phyloP scores from a whole-genome alignment of 345 rosid species.

The Hibiscus syriacus region DNA sequence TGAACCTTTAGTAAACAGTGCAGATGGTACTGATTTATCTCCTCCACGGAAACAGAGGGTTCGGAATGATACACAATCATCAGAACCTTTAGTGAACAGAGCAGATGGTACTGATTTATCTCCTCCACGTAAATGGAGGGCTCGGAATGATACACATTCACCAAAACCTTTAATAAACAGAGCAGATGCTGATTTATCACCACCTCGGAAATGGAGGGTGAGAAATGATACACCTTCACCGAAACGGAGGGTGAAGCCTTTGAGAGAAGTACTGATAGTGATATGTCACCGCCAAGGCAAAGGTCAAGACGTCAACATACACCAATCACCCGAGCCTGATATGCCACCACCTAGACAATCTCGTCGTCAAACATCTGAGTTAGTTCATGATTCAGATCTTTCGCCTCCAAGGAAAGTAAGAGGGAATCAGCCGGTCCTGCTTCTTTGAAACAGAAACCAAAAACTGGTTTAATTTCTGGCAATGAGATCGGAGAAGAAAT shows the following conservation, averaged over 20 bases:
- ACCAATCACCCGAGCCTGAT: constrained; percentile 29
- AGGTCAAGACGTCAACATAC: not conserved
- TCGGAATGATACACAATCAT: constrained; percentile 30
- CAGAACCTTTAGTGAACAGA: constrained; percentile 16
- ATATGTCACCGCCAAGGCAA: constrained; percentile 8
- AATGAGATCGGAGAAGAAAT: constrained; percentile 51
- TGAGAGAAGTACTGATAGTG: constrained; percentile 2
- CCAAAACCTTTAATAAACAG: not conserved
- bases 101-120: constrained; percentile 34
- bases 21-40: constrained; percentile 19
- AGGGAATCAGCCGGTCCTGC: constrained; percentile 29
- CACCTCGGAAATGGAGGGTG: constrained; percentile 20
- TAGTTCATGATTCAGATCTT: constrained; percentile 25
- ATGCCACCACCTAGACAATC: constrained; percentile 18
- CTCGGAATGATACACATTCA: not conserved
- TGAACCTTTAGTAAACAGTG: too few relatives aligned
- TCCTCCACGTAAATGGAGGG: constrained; percentile 18
- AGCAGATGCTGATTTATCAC: constrained; percentile 35
- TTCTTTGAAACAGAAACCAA: constrained; percentile 32
- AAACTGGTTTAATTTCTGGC: constrained; percentile 69
- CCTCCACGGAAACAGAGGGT: constrained; percentile 33
- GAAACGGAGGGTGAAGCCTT: not conserved
- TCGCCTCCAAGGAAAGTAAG: constrained; percentile 53
- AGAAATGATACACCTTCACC: constrained; percentile 5
- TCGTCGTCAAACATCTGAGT: constrained; percentile 4